Conservation (phyloP, 2,329 filamentous ascomycete genomes). For the Hirsutella minnesotensis region DNA sequence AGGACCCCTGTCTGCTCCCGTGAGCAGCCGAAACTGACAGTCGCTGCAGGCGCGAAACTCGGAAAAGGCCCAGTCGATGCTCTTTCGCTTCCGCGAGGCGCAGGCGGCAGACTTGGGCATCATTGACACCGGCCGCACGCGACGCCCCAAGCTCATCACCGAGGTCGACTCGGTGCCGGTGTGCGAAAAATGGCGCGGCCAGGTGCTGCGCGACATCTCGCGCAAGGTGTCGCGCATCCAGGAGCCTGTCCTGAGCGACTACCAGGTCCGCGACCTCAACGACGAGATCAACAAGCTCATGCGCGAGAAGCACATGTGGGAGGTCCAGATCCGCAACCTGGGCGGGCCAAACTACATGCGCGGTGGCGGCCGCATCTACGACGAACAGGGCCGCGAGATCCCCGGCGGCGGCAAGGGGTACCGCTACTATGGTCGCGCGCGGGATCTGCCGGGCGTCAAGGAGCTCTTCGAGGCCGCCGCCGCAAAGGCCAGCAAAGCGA, state of each 20-base stretch:
- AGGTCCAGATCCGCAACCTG: slow-evolving; percentile 86
- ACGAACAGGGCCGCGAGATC: slow-evolving; percentile 62
- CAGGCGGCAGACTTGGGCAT: slow-evolving; percentile 95
- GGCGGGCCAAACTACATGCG: slow-evolving; percentile 98
- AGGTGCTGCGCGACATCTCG: slow-evolving; percentile 92
- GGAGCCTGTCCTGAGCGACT: slow-evolving; percentile 82
- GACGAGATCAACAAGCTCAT: slow-evolving; percentile 99
- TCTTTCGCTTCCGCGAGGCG: slow-evolving; percentile 97
- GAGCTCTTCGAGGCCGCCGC: slow-evolving; percentile 81
- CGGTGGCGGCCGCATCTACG: slow-evolving; percentile 55
- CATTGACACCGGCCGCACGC: slow-evolving; percentile 80
- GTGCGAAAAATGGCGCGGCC: slow-evolving; percentile 97
- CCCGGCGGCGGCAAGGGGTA: slow-evolving; percentile 76
- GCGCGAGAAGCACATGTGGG: slow-evolving; percentile 99
- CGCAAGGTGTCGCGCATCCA: slow-evolving; percentile 96
- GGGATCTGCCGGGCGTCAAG: slow-evolving; percentile 86
- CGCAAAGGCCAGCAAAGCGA: slow-evolving; percentile 43
- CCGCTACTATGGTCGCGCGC: slow-evolving; percentile 83
- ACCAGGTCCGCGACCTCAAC: slow-evolving; percentile 94
- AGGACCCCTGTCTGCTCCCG: not conserved
- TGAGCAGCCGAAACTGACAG: not conserved
- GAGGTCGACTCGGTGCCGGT: slow-evolving; percentile 70
- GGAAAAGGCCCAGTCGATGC: slow-evolving; percentile 99
- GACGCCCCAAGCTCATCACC: slow-evolving; percentile 84
- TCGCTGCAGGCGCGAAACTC: slow-evolving; percentile 71